Conservation (phyloP, 108 stramenopile genomes). For the Schizochytrium sp. region DNA sequence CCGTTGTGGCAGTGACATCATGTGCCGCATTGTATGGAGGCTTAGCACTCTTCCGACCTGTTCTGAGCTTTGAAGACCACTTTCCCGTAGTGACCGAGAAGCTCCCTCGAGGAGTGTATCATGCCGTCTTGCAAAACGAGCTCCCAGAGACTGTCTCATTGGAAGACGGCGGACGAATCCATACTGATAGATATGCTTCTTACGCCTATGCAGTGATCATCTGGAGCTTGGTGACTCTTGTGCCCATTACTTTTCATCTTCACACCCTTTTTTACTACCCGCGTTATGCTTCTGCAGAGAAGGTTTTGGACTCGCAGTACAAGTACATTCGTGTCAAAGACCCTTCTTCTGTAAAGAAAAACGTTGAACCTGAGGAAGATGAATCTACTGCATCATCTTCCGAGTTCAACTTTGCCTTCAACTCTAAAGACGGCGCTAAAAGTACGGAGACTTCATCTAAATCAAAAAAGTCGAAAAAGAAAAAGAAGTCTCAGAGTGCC, state of each 20-base stretch:
- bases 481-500: too few relatives aligned
- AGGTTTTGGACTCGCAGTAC: slow-evolving; percentile 45
- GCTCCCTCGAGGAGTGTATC: not conserved
- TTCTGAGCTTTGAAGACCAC: slow-evolving; percentile 10
- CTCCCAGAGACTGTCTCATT: not conserved
- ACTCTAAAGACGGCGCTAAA: not conserved
- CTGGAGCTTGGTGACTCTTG: not conserved
- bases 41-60: not conserved
- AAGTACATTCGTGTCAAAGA: not conserved
- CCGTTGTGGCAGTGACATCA: not conserved
- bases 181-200: not conserved
- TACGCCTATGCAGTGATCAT: not conserved
- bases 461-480: too few relatives aligned
- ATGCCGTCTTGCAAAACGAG: not conserved
- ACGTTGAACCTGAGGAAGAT: not conserved
- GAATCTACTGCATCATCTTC: not conserved
- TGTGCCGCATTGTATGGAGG: not conserved
- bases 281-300: not conserved
- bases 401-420: not conserved
- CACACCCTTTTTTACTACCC: not conserved
- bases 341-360: not conserved
- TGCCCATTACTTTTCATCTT: slow-evolving; percentile 15
- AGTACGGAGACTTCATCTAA: too few relatives aligned
- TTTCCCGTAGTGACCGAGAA: slow-evolving; percentile 10
- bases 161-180: not conserved